These are phyloP conservation scores for Serendipita sp. DNA, from an alignment of 768 basidiomycete species.

Conservation along the genomic window DNA sequence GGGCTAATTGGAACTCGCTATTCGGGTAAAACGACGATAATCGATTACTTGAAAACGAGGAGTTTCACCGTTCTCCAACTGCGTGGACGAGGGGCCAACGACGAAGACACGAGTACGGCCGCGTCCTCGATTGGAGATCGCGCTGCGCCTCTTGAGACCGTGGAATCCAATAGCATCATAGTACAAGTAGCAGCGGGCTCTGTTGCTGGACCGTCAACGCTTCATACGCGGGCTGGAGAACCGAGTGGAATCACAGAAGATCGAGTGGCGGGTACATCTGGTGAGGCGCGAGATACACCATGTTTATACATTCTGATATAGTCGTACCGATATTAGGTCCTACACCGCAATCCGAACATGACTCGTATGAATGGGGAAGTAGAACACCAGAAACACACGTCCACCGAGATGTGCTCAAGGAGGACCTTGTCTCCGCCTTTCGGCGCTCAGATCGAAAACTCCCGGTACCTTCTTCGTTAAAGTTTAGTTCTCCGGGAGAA, in stretches of 20 bases:
- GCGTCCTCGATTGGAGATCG: neutral
- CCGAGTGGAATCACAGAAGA: too few species aligned
- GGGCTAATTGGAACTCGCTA: conserved; percentile 24
- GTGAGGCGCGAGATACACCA: neutral
- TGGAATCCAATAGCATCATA: too few species aligned
- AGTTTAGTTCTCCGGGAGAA: conserved; percentile 29
- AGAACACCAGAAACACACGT: conserved; percentile 11
- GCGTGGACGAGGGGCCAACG: conserved; percentile 10
- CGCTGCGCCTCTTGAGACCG: neutral
- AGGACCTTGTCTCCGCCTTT: neutral
- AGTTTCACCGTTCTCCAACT: conserved; percentile 40
- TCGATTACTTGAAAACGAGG: conserved; percentile 43
- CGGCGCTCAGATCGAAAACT: neutral
- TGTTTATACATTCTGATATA: conserved; percentile 11
- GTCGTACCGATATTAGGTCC: neutral
- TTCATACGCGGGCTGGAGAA: too few species aligned
- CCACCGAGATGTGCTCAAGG: conserved; percentile 13
- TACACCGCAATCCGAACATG: conserved; percentile 11
- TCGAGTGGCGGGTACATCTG: too few species aligned
- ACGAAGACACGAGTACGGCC: conserved; percentile 7
- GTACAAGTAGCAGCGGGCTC: too few species aligned
- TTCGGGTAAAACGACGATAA: conserved; percentile 34
- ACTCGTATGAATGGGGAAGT: neutral
- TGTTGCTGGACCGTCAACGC: too few species aligned
- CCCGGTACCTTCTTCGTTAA: conserved; percentile 6